phyloP scores from a whole-genome alignment of 176 grass and related monocot genomes.

The Carex littledalei region DNA sequence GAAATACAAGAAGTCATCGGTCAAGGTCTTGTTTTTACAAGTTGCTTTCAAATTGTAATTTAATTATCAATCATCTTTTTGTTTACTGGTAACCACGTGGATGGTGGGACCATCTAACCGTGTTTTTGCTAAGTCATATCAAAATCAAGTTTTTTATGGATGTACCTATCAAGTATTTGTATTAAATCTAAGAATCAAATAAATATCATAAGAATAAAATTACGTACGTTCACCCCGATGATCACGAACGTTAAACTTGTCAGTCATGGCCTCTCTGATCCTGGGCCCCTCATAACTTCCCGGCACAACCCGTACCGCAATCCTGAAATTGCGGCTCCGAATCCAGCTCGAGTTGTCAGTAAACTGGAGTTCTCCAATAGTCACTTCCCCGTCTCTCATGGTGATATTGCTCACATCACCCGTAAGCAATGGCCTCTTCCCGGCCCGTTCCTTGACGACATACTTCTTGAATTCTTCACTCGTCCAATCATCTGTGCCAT shows the following conservation, averaged over 20 bases:
- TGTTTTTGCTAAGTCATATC: background rate
- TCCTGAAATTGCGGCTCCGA: slow-evolving; percentile 63
- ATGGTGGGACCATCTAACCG: slow-evolving; percentile 12
- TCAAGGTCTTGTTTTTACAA: background rate
- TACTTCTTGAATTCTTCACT: slow-evolving; percentile 36
- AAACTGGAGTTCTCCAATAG: slow-evolving; percentile 60
- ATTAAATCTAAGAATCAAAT: background rate
- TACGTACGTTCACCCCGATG: slow-evolving; percentile 76
- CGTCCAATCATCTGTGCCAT: slow-evolving; percentile 40
- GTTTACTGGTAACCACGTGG: background rate
- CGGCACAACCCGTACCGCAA: slow-evolving; percentile 43
- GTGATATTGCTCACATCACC: slow-evolving; percentile 54
- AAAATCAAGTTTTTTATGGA: background rate
- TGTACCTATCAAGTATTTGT: background rate
- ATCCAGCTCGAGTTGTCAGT: slow-evolving; percentile 93
- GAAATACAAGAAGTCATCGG: background rate
- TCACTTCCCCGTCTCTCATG: slow-evolving; percentile 37
- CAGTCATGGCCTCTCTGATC: slow-evolving; percentile 68
- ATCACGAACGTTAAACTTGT: slow-evolving; percentile 58
- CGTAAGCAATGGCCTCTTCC: slow-evolving; percentile 73
- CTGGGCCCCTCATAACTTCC: slow-evolving; percentile 30
- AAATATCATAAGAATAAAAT: background rate
- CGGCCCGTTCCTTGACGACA: slow-evolving; percentile 50
- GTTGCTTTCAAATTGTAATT: slow-evolving; percentile 6
- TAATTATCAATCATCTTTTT: background rate